A percentile compares a stretch with the other conserved stretches of the same genome.
Conservation (phyloP, 306 rosid species). For the Luffa aegyptiaca region DNA sequence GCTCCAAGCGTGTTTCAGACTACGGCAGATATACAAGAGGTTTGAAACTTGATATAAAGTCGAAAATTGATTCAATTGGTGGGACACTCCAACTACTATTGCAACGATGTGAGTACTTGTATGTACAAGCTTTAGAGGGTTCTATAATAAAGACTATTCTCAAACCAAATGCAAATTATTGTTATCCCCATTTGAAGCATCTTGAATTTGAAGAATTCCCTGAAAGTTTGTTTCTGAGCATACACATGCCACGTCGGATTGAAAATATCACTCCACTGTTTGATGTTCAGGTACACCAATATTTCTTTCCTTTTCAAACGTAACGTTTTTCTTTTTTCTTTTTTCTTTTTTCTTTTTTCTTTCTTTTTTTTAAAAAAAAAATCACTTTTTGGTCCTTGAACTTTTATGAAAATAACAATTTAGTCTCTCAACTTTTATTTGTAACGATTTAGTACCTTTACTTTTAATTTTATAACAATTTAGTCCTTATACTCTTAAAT, state of each 20-base stretch:
- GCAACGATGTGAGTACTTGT: neutral
- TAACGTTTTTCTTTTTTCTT: too few relatives aligned
- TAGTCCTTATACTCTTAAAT: too few relatives aligned
- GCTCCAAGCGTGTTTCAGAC: too few relatives aligned
- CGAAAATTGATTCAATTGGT: too few relatives aligned
- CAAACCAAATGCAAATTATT: neutral
- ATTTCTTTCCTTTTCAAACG: too few relatives aligned
- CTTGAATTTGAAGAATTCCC: neutral
- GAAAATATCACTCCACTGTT: neutral
- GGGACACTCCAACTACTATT: neutral
- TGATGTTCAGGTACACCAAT: neutral
- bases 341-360: too few relatives aligned
- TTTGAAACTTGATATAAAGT: neutral
- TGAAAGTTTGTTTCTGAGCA: neutral
- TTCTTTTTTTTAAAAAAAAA: too few relatives aligned
- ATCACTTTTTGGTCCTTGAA: too few relatives aligned
- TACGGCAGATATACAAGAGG: neutral
- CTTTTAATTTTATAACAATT: too few relatives aligned
- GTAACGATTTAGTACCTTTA: too few relatives aligned
- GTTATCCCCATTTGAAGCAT: neutral
- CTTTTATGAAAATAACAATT: too few relatives aligned
- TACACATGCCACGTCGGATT: neutral
- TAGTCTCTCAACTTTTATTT: too few relatives aligned
- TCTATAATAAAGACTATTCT: neutral
- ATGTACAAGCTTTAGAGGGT: neutral